phyloP scores from a whole-genome alignment of 192 early-diverging fungal genomes.

The Neocallimastix lanati region DNA sequence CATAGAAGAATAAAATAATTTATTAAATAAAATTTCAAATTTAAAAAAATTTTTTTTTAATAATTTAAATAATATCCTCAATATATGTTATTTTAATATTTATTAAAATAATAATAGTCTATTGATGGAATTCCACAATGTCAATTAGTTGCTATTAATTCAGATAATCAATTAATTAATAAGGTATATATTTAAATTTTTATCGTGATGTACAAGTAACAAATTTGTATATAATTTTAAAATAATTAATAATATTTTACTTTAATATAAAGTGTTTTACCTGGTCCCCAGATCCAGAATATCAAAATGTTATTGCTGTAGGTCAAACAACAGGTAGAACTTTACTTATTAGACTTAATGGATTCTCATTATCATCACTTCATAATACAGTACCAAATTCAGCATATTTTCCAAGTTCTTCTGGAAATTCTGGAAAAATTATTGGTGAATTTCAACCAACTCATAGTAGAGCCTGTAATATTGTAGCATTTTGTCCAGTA shows the following conservation, averaged over 20 bases:
- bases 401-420: not conserved
- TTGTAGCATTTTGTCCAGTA: conserved; percentile 48
- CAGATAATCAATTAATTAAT: not conserved
- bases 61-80: too few species aligned
- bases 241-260: too few species aligned
- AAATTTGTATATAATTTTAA: too few species aligned
- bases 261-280: conserved; percentile 7
- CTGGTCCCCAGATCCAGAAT: conserved; percentile 1
- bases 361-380: not conserved
- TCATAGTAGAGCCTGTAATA: conserved; percentile 45
- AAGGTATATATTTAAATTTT: not conserved
- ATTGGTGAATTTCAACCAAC: conserved; percentile 6
- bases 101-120: not conserved
- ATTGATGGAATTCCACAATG: not conserved
- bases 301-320: not conserved
- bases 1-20: too few species aligned
- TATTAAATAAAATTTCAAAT: too few species aligned
- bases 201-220: too few species aligned
- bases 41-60: too few species aligned
- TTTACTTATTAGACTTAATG: not conserved
- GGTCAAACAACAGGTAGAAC: conserved; percentile 1
- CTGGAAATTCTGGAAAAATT: not conserved
- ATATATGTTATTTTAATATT: not conserved
- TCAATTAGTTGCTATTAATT: conserved; percentile 1
- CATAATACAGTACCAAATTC: not conserved